Evolutionary conservation across 2,329 filamentous ascomycete genomes (phyloP).

Genomic region (Esteya vermicola): DNA sequence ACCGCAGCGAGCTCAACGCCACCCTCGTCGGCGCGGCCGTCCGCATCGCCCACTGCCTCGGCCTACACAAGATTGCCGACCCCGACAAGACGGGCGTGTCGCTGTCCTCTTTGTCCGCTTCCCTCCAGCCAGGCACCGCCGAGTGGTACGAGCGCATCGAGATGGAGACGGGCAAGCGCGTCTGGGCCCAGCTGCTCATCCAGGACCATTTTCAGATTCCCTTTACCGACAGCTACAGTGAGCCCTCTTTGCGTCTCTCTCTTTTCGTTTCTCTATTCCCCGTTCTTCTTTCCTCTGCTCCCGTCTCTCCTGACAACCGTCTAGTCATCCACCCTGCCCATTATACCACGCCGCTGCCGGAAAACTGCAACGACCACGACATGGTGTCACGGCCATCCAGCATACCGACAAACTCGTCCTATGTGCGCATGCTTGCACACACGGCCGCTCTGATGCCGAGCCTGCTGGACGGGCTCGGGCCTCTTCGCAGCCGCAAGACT

Average conservation of each 20-base stretch:
- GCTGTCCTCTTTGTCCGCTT: too few species aligned
- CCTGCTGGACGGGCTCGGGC: conserved; percentile 17
- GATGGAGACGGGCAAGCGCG: conserved; percentile 18
- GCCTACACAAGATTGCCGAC: conserved; percentile 13
- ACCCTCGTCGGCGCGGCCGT: conserved; percentile 19
- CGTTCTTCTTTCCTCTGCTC: too few species aligned
- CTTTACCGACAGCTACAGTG: conserved; percentile 21
- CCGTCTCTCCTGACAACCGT: not conserved
- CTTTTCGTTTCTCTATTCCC: not conserved
- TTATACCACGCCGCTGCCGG: conserved; percentile 16
- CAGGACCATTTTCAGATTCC: conserved; percentile 20
- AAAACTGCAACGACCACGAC: conserved; percentile 19
- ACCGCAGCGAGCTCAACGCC: conserved; percentile 19
- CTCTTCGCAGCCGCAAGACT: conserved; percentile 15
- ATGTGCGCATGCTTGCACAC: conserved; percentile 14
- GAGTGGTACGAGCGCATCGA: conserved; percentile 12
- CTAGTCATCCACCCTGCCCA: conserved; percentile 16
- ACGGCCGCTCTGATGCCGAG: conserved; percentile 16
- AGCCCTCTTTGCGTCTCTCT: not conserved
- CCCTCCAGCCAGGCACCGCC: too few species aligned
- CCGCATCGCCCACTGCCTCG: conserved; percentile 19
- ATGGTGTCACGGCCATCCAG: conserved; percentile 4
- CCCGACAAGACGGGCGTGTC: too few species aligned
- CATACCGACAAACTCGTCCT: conserved; percentile 10
- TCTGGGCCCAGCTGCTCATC: conserved; percentile 21